These are phyloP conservation scores for Ophiocordyceps camponoti-saundersi DNA, from an alignment of 2,329 filamentous ascomycete species.

Conservation along the genomic window DNA sequence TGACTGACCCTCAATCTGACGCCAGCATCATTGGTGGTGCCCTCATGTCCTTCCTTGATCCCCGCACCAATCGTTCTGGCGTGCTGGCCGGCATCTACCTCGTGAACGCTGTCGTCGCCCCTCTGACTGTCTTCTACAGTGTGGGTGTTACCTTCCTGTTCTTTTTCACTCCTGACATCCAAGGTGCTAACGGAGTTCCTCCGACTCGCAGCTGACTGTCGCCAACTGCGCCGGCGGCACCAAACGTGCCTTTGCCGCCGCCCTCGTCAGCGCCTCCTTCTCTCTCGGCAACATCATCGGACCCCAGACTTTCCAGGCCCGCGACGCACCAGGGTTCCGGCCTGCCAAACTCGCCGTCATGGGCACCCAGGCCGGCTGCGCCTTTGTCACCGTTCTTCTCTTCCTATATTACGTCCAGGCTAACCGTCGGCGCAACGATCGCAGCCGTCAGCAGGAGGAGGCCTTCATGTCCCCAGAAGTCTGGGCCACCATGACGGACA, in stretches of 20 bases:
- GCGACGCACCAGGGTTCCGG: slow-evolving; percentile 32
- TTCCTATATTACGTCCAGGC: slow-evolving; percentile 33
- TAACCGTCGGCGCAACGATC: slow-evolving; percentile 20
- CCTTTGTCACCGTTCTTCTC: slow-evolving; percentile 22
- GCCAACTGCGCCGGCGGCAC: slow-evolving; percentile 34
- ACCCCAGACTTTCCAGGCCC: slow-evolving; percentile 35
- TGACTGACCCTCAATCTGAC: background rate
- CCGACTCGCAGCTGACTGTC: slow-evolving; percentile 21
- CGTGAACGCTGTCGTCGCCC: slow-evolving; percentile 30
- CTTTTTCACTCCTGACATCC: background rate
- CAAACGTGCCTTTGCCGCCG: slow-evolving; percentile 32
- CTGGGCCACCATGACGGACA: slow-evolving; percentile 35
- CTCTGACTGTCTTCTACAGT: slow-evolving; percentile 26
- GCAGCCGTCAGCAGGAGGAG: slow-evolving; percentile 19
- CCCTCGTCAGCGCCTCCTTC: slow-evolving; percentile 31
- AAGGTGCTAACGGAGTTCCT: no score
- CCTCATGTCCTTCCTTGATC: slow-evolving; percentile 32
- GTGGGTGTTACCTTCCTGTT: slow-evolving; percentile 10
- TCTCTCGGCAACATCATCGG: slow-evolving; percentile 39
- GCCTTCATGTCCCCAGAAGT: slow-evolving; percentile 21
- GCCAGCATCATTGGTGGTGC: slow-evolving; percentile 28
- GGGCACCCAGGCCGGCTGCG: slow-evolving; percentile 28
- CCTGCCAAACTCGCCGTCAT: slow-evolving; percentile 38
- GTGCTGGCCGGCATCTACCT: slow-evolving; percentile 32
- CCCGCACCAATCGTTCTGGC: slow-evolving; percentile 25